Percentiles rank a stretch among this genome's conserved stretches.
Evolutionary conservation across 2,329 filamentous ascomycete species (phyloP).

Genomic region (Colletotrichum echinochloae): DNA sequence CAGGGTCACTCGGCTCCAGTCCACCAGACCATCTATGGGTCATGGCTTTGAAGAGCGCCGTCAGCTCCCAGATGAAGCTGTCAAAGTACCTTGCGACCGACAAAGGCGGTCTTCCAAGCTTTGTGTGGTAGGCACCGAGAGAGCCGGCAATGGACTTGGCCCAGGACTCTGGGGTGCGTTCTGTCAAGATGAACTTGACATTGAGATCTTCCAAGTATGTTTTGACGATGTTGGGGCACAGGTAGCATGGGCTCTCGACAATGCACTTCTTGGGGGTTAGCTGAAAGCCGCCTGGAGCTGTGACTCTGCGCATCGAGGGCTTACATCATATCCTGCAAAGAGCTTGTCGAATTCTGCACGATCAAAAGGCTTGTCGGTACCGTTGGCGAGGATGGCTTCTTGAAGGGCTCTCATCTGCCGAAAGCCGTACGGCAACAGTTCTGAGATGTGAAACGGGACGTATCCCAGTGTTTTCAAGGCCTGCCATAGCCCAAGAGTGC

Average conservation of each 20-base stretch:
- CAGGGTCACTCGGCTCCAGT: conserved; percentile 16
- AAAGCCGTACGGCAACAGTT: conserved; percentile 45
- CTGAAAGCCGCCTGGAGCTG: fast-evolving
- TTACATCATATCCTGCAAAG: conserved; percentile 52
- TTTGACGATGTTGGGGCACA: conserved; percentile 47
- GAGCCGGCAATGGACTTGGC: conserved; percentile 48
- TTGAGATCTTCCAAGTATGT: conserved; percentile 47
- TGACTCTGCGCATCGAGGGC: not conserved
- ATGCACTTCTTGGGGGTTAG: conserved; percentile 12
- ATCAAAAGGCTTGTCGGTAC: conserved; percentile 46
- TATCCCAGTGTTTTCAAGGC: conserved; percentile 52
- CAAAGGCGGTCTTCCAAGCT: conserved; percentile 35
- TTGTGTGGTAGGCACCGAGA: conserved; percentile 31
- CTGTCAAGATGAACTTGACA: conserved; percentile 52
- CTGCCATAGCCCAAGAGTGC: conserved; percentile 52
- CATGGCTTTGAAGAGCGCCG: conserved; percentile 32
- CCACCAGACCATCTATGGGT: conserved; percentile 33
- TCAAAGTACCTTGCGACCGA: conserved; percentile 30
- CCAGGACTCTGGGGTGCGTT: conserved; percentile 52
- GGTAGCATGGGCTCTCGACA: conserved; percentile 44
- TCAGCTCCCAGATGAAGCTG: conserved; percentile 34
- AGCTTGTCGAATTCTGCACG: conserved; percentile 55
- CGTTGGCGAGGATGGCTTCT: conserved; percentile 47
- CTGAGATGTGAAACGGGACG: conserved; percentile 53
- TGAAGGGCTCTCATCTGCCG: conserved; percentile 46